Evolutionary conservation across 1,284 basidiomycete genomes (phyloP).

Genomic region (Phylloboletellus chloephorus): DNA sequence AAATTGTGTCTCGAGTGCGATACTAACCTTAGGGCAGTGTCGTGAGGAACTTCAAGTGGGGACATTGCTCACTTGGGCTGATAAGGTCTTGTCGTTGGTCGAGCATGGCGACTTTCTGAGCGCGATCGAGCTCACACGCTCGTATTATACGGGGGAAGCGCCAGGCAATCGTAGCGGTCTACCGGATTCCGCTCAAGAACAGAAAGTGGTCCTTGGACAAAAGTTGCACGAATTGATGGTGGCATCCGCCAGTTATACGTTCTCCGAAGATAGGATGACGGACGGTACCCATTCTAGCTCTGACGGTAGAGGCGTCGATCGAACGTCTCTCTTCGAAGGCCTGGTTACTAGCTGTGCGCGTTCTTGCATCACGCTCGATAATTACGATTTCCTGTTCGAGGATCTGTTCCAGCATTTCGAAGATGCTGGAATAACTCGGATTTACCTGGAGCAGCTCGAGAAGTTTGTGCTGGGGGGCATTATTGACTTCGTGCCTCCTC

Average conservation of each 20-base stretch:
- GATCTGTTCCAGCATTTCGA: slow-evolving; percentile 90
- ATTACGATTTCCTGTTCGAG: slow-evolving; percentile 86
- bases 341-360: slow-evolving; percentile 79
- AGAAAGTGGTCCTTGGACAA: slow-evolving; percentile 65
- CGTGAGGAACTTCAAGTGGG: slow-evolving; percentile 74
- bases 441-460: slow-evolving; percentile 84
- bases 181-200: slow-evolving; percentile 57
- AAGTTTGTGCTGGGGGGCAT: slow-evolving; percentile 75
- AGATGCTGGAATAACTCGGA: slow-evolving; percentile 78
- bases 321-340: slow-evolving; percentile 85
- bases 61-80: slow-evolving; percentile 91
- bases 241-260: slow-evolving; percentile 85
- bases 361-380: slow-evolving; percentile 76
- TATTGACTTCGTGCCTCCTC: slow-evolving; percentile 75
- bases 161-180: slow-evolving; percentile 88
- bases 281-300: slow-evolving; percentile 81
- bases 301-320: slow-evolving; percentile 87
- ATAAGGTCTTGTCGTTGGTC: slow-evolving; percentile 82
- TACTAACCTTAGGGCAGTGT: slow-evolving; percentile 39
- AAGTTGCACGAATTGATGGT: slow-evolving; percentile 81
- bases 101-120: slow-evolving; percentile 83
- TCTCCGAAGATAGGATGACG: slow-evolving; percentile 90
- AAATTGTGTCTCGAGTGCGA: background rate
- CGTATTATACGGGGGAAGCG: slow-evolving; percentile 79
- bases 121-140: slow-evolving; percentile 82